phyloP scores from a whole-genome alignment of 2,329 filamentous ascomycete species.

The Stromatinia cepivora region DNA sequence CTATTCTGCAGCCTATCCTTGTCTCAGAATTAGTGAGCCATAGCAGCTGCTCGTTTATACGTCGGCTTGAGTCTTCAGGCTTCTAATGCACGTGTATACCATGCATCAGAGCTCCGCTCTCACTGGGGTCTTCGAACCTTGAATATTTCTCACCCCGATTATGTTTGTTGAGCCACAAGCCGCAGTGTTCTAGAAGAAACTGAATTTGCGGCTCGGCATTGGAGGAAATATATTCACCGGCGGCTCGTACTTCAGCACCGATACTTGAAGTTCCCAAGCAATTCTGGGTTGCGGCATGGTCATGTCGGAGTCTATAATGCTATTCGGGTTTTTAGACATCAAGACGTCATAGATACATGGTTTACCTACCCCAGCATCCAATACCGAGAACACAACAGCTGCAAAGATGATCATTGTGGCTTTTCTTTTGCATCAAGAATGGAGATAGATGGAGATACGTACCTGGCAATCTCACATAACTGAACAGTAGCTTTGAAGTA shows the following conservation, averaged over 20 bases:
- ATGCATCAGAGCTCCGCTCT: not conserved
- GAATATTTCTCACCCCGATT: not conserved
- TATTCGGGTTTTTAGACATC: not conserved
- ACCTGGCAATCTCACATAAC: conserved; percentile 4
- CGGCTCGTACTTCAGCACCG: not conserved
- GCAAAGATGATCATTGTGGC: conserved; percentile 16
- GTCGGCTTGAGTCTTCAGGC: conserved; percentile 11
- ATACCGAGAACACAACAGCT: conserved; percentile 4
- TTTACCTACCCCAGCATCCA: not conserved
- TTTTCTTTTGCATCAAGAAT: not conserved
- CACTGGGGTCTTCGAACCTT: not conserved
- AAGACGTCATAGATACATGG: not conserved
- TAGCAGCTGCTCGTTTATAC: conserved; percentile 20
- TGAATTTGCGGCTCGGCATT: not conserved
- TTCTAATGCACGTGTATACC: conserved; percentile 10
- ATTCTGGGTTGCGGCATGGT: not conserved
- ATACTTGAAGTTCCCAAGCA: not conserved
- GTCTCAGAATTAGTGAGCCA: not conserved
- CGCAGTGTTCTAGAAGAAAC: conserved; percentile 4
- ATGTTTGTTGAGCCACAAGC: not conserved
- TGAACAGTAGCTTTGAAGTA: conserved; percentile 17
- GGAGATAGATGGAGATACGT: not conserved
- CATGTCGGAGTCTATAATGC: not conserved
- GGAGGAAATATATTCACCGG: not conserved
- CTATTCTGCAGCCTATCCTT: conserved; percentile 11